Conservation (phyloP, 768 basidiomycete species). For the Neoboletus subvelutipes region DNA sequence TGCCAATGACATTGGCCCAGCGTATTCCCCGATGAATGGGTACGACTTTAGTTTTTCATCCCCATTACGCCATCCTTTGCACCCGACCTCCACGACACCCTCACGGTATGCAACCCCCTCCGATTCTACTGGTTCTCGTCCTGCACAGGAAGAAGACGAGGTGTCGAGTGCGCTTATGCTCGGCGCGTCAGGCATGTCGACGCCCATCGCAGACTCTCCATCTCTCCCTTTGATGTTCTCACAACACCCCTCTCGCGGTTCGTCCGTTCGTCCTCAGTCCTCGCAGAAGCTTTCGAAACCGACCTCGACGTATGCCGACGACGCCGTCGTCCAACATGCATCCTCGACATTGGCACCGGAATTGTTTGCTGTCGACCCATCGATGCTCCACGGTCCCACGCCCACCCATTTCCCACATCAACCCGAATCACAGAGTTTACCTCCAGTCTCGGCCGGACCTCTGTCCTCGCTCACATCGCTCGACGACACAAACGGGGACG, state of each 20-base stretch:
- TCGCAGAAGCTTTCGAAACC: not conserved
- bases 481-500: not conserved
- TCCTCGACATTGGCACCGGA: not conserved
- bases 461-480: slow-evolving; percentile 23
- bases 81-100: not conserved
- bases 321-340: no score
- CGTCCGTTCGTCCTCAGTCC: no score
- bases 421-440: not conserved
- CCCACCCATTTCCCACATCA: not conserved
- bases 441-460: not conserved
- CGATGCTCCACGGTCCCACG: slow-evolving; percentile 5
- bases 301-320: no score
- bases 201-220: not conserved
- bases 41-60: slow-evolving; percentile 1
- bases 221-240: slow-evolving; percentile 4
- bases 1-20: not conserved
- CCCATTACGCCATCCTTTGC: not conserved
- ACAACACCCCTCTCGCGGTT: not conserved
- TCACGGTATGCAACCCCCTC: slow-evolving; percentile 13
- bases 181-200: slow-evolving; percentile 12
- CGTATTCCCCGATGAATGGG: not conserved
- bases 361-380: slow-evolving; percentile 8
- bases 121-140: not conserved
- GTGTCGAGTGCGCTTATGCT: slow-evolving; percentile 21
- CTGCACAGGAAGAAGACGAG: slow-evolving; percentile 22